Conservation (phyloP, 2,329 filamentous ascomycete species). For the Hymenoscyphus linearis region DNA sequence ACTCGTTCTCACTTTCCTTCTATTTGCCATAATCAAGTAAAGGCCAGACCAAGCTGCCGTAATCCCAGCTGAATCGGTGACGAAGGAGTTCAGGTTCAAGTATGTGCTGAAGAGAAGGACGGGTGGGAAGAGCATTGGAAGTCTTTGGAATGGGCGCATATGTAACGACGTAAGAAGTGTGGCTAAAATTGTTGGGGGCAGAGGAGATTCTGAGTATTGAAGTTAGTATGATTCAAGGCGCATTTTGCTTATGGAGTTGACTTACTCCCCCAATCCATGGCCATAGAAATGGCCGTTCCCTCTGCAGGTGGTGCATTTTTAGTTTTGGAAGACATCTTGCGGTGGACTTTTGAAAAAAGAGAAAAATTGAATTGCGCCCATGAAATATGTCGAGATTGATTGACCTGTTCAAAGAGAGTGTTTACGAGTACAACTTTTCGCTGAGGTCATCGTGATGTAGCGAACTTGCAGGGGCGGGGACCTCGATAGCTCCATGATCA, state of each 20-base stretch:
- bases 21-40: constrained; percentile 56
- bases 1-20: constrained; percentile 38
- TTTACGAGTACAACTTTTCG: neutral
- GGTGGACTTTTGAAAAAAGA: neutral
- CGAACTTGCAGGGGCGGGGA: neutral
- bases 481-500: neutral
- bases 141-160: constrained; percentile 57
- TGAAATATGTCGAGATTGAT: neutral
- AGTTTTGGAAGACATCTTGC: constrained; percentile 23
- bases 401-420: neutral
- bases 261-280: constrained; percentile 48
- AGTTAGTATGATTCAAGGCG: constrained; percentile 10
- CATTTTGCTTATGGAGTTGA: constrained; percentile 12
- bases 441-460: neutral
- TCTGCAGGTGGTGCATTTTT: constrained; percentile 29
- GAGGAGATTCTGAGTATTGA: constrained; percentile 48
- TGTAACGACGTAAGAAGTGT: constrained; percentile 62
- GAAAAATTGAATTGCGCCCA: neutral
- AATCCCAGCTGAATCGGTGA: constrained; percentile 57
- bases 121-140: constrained; percentile 64
- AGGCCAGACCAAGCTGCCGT: constrained; percentile 60
- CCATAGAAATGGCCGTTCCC: constrained; percentile 38
- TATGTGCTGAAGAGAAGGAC: constrained; percentile 62
- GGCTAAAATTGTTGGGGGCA: constrained; percentile 60
- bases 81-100: constrained; percentile 57